phyloP scores from a whole-genome alignment of 2,329 filamentous ascomycete genomes.

The Ceratocystis smalleyi region DNA sequence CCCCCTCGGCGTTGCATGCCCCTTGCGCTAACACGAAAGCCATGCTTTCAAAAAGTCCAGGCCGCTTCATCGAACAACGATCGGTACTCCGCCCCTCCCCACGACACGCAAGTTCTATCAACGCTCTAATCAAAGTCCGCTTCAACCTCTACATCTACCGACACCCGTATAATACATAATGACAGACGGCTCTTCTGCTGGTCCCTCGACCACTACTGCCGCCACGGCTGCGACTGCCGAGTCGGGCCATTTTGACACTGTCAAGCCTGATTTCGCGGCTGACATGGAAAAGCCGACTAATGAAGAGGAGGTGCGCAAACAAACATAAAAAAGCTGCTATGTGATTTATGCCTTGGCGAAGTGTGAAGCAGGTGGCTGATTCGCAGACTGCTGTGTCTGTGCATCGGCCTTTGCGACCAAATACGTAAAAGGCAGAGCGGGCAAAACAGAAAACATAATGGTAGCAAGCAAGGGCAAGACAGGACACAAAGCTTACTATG shows the following conservation, averaged over 20 bases:
- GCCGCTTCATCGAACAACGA: background rate
- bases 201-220: background rate
- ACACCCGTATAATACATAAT: background rate
- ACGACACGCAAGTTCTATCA: background rate
- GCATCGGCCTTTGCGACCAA: background rate
- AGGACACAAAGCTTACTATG: slow-evolving; percentile 10
- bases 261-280: background rate
- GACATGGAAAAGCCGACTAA: background rate
- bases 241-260: background rate
- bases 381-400: background rate
- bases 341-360: background rate
- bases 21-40: background rate
- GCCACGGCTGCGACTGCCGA: background rate
- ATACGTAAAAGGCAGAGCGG: background rate
- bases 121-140: background rate
- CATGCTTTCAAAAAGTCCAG: background rate
- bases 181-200: background rate
- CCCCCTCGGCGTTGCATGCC: too few species aligned
- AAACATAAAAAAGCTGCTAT: background rate
- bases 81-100: background rate
- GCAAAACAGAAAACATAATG: background rate
- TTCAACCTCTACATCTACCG: background rate
- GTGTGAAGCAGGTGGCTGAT: background rate
- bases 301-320: slow-evolving; percentile 14
- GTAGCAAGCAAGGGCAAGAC: background rate